Percentiles rank a stretch among this genome's conserved stretches.
These are phyloP conservation scores for Cymbidium sinense DNA, from an alignment of 106 monocot species.

Conservation along the genomic window DNA sequence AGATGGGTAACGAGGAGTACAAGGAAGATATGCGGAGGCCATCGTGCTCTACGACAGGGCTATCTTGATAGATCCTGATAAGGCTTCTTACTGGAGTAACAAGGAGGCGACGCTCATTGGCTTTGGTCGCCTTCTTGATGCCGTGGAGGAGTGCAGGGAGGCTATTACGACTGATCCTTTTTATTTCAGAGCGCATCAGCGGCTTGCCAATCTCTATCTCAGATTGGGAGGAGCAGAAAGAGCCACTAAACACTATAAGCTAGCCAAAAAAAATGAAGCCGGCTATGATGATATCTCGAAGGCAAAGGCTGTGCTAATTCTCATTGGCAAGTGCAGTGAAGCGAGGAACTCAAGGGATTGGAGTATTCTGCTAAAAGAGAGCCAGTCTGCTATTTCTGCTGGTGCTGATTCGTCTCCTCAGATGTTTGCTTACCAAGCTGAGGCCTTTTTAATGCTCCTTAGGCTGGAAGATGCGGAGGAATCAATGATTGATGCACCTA, in stretches of 20 bases:
- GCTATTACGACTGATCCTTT: slow-evolving; percentile 48
- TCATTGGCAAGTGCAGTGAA: slow-evolving; percentile 31
- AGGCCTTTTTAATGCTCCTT: slow-evolving; percentile 49
- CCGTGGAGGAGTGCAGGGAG: slow-evolving; percentile 37
- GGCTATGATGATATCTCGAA: slow-evolving; percentile 16
- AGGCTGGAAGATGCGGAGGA: slow-evolving; percentile 44
- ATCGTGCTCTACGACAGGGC: slow-evolving; percentile 42
- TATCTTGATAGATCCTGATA: slow-evolving; percentile 25
- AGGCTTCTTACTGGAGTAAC: slow-evolving; percentile 47
- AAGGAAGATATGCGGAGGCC: slow-evolving; percentile 42
- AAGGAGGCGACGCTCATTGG: slow-evolving; percentile 42
- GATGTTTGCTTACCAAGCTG: slow-evolving; percentile 47
- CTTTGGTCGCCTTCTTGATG: slow-evolving; percentile 44
- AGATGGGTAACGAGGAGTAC: slow-evolving; percentile 68
- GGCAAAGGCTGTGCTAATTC: slow-evolving; percentile 17
- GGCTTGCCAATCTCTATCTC: slow-evolving; percentile 43
- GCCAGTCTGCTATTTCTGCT: slow-evolving; percentile 16
- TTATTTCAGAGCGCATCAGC: slow-evolving; percentile 37
- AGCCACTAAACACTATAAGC: slow-evolving; percentile 43
- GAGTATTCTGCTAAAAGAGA: slow-evolving; percentile 23
- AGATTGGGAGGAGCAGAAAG: slow-evolving; percentile 50
- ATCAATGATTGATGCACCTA: slow-evolving; percentile 11
- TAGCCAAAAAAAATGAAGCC: slow-evolving; percentile 28
- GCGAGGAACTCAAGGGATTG: slow-evolving; percentile 38
- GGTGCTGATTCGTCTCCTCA: slow-evolving; percentile 62